Evolutionary conservation across 2,329 filamentous ascomycete genomes (phyloP).

Genomic region (Phaeosphaeria sp.): DNA sequence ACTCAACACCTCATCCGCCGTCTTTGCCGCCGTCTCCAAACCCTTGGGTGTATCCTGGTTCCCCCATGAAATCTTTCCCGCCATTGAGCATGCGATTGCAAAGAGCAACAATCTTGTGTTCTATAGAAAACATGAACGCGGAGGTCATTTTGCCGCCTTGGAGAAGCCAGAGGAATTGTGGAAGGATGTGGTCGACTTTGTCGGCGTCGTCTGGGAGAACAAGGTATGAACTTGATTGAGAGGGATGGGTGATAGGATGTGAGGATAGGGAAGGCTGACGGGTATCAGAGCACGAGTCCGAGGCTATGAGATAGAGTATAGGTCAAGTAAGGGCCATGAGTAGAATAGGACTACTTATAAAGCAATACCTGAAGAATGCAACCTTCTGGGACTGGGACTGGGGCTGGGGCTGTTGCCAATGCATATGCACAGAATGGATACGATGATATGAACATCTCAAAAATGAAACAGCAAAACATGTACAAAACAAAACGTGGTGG

Average conservation of each 20-base stretch:
- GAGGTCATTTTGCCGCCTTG: slow-evolving; percentile 63
- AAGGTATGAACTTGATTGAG: slow-evolving; percentile 29
- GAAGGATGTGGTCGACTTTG: slow-evolving; percentile 55
- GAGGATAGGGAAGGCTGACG: not conserved
- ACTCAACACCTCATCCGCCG: slow-evolving; percentile 14
- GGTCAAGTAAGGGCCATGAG: too few relatives aligned
- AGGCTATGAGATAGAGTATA: too few relatives aligned
- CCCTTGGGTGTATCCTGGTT: slow-evolving; percentile 55
- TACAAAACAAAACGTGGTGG: slow-evolving; percentile 7
- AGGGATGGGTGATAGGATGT: not conserved
- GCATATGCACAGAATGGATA: too few relatives aligned
- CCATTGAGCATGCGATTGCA: slow-evolving; percentile 47
- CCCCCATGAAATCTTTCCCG: slow-evolving; percentile 50
- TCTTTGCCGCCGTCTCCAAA: slow-evolving; percentile 30
- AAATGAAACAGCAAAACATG: not conserved
- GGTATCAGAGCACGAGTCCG: not conserved
- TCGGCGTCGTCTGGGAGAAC: slow-evolving; percentile 40
- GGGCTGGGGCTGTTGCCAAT: too few relatives aligned
- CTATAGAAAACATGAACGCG: slow-evolving; percentile 50
- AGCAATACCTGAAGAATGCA: too few relatives aligned
- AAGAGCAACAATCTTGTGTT: slow-evolving; percentile 48
- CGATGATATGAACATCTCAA: not conserved
- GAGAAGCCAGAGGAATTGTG: slow-evolving; percentile 53
- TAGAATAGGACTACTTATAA: too few relatives aligned
- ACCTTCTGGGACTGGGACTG: too few relatives aligned